A percentile compares a stretch with the other conserved stretches of the same genome.
phyloP scores from a whole-genome alignment of 306 rosid species.

The Vigna trinervia region DNA sequence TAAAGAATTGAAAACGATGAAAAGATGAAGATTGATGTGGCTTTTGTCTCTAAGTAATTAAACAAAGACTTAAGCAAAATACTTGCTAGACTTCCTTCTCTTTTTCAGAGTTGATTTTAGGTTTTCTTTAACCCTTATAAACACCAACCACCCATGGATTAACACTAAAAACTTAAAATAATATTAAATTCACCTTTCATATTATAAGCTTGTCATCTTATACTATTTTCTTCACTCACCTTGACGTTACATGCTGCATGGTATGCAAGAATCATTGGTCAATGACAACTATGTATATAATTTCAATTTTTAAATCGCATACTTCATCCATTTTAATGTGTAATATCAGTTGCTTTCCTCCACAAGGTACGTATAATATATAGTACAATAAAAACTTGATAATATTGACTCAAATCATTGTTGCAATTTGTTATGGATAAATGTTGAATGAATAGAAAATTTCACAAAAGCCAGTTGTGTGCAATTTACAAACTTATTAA shows the following conservation, averaged over 20 bases:
- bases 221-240: no score
- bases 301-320: background rate
- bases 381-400: background rate
- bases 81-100: background rate
- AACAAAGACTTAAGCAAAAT: conserved; percentile 31
- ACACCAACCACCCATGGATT: no score
- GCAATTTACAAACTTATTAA: background rate
- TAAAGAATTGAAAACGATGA: background rate
- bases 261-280: conserved; percentile 6
- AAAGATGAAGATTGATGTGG: conserved; percentile 17
- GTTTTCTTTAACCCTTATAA: no score
- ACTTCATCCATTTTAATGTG: background rate
- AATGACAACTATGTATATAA: background rate
- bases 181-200: background rate
- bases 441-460: background rate
- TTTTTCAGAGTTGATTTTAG: background rate
- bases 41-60: conserved; percentile 29
- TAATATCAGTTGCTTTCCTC: conserved; percentile 12
- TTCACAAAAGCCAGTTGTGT: background rate
- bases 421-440: conserved; percentile 1
- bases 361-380: background rate
- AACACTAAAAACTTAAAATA: background rate
- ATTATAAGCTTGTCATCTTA: background rate
- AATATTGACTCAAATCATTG: background rate
- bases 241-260: background rate